Evolutionary conservation across 352 stramenopile genomes (phyloP).

Genomic region (Globisporangium parvum): DNA sequence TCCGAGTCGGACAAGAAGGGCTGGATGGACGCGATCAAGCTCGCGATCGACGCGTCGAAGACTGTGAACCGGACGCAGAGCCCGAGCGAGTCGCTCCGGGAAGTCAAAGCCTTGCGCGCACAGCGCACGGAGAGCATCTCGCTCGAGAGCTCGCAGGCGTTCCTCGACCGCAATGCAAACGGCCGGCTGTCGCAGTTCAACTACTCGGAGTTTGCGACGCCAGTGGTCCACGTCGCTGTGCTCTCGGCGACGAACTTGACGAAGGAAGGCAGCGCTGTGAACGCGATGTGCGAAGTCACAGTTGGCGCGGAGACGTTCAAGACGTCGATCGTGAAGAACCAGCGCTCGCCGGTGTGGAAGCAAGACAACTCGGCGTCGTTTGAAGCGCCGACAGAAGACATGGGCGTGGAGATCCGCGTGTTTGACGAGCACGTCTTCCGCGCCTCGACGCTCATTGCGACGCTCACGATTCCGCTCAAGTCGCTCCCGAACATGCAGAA

Average conservation of each 20-base stretch:
- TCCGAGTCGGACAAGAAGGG: conserved; percentile 81
- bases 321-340: conserved; percentile 74
- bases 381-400: conserved; percentile 68
- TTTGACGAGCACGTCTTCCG: conserved; percentile 83
- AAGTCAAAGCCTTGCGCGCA: conserved; percentile 48
- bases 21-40: conserved; percentile 84
- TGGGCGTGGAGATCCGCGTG: conserved; percentile 78
- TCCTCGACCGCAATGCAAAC: conserved; percentile 58
- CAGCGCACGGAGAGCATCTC: conserved; percentile 66
- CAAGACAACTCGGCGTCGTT: conserved; percentile 84
- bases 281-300: conserved; percentile 77
- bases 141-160: conserved; percentile 44
- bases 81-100: conserved; percentile 38
- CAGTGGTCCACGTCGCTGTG: conserved; percentile 73
- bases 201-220: conserved; percentile 76
- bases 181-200: conserved; percentile 83
- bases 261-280: conserved; percentile 67
- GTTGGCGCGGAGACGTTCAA: conserved; percentile 80
- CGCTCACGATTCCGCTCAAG: conserved; percentile 72
- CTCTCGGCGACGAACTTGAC: conserved; percentile 77
- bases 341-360: conserved; percentile 82
- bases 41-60: conserved; percentile 80
- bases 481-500: conserved; percentile 84
- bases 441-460: conserved; percentile 63
- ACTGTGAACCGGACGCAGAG: conserved; percentile 69